A percentile compares a stretch with the other conserved stretches of the same genome.
Evolutionary conservation across 2,329 filamentous ascomycete genomes (phyloP).

Genomic region (Verticillium zaregamsianum): DNA sequence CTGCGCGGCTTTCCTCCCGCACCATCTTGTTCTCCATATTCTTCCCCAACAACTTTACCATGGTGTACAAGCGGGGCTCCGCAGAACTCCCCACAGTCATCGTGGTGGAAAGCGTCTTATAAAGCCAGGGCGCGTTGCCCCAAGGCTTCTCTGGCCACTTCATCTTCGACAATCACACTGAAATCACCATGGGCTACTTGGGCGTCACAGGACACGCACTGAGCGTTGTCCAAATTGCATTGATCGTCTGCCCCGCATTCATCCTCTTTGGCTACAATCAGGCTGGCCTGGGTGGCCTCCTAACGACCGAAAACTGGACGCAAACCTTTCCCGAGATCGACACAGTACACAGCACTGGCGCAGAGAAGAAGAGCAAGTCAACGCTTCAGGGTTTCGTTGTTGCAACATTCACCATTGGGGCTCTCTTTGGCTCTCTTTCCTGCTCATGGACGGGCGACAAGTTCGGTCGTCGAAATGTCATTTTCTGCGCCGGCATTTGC

Average conservation of each 20-base stretch:
- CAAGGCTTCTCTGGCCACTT: background rate
- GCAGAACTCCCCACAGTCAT: background rate
- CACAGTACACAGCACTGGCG: slow-evolving; percentile 27
- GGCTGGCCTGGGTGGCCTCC: slow-evolving; percentile 30
- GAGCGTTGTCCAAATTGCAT: slow-evolving; percentile 30
- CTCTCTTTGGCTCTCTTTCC: slow-evolving; percentile 28
- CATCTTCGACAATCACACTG: background rate
- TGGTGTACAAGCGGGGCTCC: background rate
- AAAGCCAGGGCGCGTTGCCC: background rate
- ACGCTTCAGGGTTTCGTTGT: slow-evolving; percentile 33
- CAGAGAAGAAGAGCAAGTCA: slow-evolving; percentile 23
- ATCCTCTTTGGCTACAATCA: slow-evolving; percentile 39
- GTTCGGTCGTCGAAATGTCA: slow-evolving; percentile 45
- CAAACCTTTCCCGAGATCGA: slow-evolving; percentile 34
- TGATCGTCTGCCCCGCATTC: slow-evolving; percentile 38
- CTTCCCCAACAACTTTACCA: background rate
- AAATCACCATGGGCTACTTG: background rate
- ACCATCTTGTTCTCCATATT: background rate
- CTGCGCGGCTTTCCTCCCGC: background rate
- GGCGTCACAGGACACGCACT: slow-evolving; percentile 26
- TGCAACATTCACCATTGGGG: slow-evolving; percentile 31
- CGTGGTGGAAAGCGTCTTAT: background rate
- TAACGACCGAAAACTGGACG: slow-evolving; percentile 27
- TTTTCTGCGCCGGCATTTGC: slow-evolving; percentile 42
- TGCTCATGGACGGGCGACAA: slow-evolving; percentile 36